Percentiles rank a stretch among this genome's conserved stretches.
Evolutionary conservation across 805 yeast genomes (phyloP).

Genomic region (Isabelozyma gotoi): DNA sequence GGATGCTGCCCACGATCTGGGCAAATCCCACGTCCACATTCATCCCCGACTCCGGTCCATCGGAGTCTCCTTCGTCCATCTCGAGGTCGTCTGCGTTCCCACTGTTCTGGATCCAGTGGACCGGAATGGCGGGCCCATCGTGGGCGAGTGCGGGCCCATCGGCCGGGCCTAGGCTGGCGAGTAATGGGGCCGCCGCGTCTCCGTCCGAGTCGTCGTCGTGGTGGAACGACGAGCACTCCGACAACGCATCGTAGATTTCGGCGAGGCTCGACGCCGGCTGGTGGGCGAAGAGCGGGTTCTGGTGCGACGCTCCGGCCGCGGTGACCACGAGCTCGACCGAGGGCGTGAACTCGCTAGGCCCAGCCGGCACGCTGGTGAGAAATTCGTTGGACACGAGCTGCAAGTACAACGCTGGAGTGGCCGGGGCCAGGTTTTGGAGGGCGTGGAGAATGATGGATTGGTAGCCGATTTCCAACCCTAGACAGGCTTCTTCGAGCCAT

Average conservation of each 20-base stretch:
- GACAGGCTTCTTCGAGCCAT: conserved; percentile 20
- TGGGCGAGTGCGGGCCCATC: conserved; percentile 13
- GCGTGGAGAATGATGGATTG: conserved; percentile 34
- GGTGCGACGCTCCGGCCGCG: background rate
- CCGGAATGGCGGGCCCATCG: conserved; percentile 20
- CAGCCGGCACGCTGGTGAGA: conserved; percentile 8
- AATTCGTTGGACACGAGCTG: conserved; percentile 26
- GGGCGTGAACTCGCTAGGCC: conserved; percentile 14
- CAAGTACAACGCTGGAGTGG: conserved; percentile 20
- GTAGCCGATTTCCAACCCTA: conserved; percentile 37
- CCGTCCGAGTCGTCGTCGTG: conserved; percentile 20
- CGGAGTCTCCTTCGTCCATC: conserved; percentile 11
- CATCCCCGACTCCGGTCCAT: conserved; percentile 29
- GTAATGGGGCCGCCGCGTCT: background rate
- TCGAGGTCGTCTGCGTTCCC: conserved; percentile 43
- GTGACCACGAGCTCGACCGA: conserved; percentile 16
- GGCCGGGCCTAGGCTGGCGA: conserved; percentile 2
- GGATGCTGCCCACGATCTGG: conserved; percentile 31
- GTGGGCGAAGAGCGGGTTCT: conserved; percentile 10
- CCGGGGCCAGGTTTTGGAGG: conserved; percentile 16
- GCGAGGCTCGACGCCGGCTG: conserved; percentile 7
- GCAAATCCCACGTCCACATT: conserved; percentile 40
- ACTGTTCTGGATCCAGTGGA: conserved; percentile 20
- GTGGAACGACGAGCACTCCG: conserved; percentile 39
- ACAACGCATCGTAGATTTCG: conserved; percentile 31